Evolutionary conservation across 306 rosid species (phyloP), one percentile per base, ranked within the genome.

Genomic region (Cicer yamashitae): DNA sequence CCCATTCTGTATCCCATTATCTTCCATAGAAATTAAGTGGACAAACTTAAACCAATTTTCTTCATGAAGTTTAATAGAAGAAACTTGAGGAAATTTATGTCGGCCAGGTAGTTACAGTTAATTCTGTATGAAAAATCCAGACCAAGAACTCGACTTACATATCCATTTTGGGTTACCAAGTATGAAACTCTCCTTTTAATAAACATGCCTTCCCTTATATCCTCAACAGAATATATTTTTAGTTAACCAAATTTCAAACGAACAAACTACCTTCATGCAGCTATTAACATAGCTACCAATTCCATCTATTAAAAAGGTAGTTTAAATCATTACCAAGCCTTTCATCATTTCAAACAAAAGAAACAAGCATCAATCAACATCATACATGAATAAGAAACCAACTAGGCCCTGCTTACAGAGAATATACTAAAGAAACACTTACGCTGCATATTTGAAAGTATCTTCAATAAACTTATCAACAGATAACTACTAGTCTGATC

Each of bases 401-500:
- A 73, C 65, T 52, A n/a, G 73, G 25, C 44, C 34, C 12, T 61
- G 14, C 65, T 8, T 54, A 12, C 20, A 74, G 40, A 70, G 10
- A 44, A 13, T 8, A 73, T n/a, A 22, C 61, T 37, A 38, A 41
- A 69, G 51, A 59, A 56, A 57, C 41, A 82, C 90, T 82, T 52
- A 87, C 90, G 74, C n/a, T 84, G 86, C 83, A 84, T 77, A 76
- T 79, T 79, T 17, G 90, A 79, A 73, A 87, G 82, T 79, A 84
- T 87, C 82, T 81, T 84, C 86, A 87, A 76, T 60, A 87, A 74
- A 82, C 85, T 84, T 63, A 87, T 84, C 84, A 82, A 66, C 66
- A 84, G 71, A 47, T 84, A 87, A 61, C 88, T 78, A 61, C 83
- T 84, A 39, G 88, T 82, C 80, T 87, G 90, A 65, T 87, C 90